Conservation (phyloP, 2,329 filamentous ascomycete genomes). For the Clonostachys solani region DNA sequence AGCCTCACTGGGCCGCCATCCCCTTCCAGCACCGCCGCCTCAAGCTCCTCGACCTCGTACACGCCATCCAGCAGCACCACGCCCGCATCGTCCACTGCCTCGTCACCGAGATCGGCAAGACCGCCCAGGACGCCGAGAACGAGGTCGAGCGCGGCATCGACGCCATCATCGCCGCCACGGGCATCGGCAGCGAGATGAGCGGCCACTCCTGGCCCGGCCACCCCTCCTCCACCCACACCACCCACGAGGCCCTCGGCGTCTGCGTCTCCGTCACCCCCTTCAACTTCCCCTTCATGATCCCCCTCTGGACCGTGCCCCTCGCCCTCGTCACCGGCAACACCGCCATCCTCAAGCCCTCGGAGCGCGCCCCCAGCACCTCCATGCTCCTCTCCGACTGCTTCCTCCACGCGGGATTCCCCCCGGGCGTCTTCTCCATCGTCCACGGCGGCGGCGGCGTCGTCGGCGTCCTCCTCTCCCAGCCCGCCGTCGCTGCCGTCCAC, state of each 20-base stretch:
- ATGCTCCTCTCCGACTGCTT: constrained; percentile 77
- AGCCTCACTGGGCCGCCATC: neutral
- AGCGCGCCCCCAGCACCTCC: constrained; percentile 72
- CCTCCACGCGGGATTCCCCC: constrained; percentile 70
- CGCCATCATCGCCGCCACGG: constrained; percentile 9
- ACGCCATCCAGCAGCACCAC: too few species aligned
- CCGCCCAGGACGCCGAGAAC: constrained; percentile 9
- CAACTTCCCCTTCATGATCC: constrained; percentile 85
- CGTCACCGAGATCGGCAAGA: constrained; percentile 11
- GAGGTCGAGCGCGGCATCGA: constrained; percentile 13
- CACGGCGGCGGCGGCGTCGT: constrained; percentile 73
- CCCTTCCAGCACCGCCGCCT: neutral
- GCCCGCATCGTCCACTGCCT: neutral
- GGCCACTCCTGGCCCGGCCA: neutral
- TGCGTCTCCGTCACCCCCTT: constrained; percentile 76
- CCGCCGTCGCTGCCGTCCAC: constrained; percentile 41
- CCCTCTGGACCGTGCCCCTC: constrained; percentile 75
- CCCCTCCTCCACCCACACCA: constrained; percentile 61
- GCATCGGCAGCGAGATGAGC: constrained; percentile 4
- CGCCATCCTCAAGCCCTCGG: constrained; percentile 73
- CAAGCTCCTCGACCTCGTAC: too few species aligned
- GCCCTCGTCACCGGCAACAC: constrained; percentile 77
- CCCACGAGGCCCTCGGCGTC: constrained; percentile 71
- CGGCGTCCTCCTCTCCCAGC: constrained; percentile 75
- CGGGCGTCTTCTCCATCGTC: constrained; percentile 71